Evolutionary conservation across 2,329 filamentous ascomycete species (phyloP).

Genomic region (Xylariaceae sp.): DNA sequence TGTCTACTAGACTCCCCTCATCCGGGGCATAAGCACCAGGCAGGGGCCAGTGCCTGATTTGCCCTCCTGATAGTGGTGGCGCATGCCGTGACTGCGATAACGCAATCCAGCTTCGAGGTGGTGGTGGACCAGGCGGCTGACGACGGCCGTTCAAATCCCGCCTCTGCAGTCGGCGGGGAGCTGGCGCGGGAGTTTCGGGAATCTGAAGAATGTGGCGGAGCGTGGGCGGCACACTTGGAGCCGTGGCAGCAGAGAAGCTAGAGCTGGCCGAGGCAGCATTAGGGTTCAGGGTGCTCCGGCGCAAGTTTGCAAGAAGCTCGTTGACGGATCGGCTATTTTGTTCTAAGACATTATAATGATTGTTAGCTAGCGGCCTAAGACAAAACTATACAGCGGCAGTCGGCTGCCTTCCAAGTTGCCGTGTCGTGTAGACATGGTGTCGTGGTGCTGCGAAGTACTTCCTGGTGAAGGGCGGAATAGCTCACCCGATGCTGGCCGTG

Average conservation of each 20-base stretch:
- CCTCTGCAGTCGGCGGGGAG: constrained; percentile 52
- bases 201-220: constrained; percentile 65
- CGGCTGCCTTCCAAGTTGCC: too few relatives aligned
- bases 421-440: too few relatives aligned
- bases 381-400: constrained; percentile 10
- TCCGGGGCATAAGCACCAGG: constrained; percentile 54
- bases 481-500: constrained; percentile 36
- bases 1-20: constrained; percentile 57
- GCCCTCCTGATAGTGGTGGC: constrained; percentile 23
- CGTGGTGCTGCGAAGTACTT: background rate
- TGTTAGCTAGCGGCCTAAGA: background rate
- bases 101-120: constrained; percentile 63
- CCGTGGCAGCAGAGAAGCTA: constrained; percentile 38
- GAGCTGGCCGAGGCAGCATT: constrained; percentile 36
- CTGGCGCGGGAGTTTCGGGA: constrained; percentile 60
- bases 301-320: constrained; percentile 63
- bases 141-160: constrained; percentile 56
- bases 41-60: constrained; percentile 41
- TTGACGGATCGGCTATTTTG: constrained; percentile 58
- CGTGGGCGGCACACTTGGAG: constrained; percentile 63
- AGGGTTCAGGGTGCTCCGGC: constrained; percentile 49
- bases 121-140: constrained; percentile 62
- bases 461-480: background rate
- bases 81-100: constrained; percentile 42
- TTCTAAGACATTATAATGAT: constrained; percentile 28